Percentiles rank a stretch among this genome's conserved stretches.
phyloP scores from a whole-genome alignment of 2,329 filamentous ascomycete genomes.

The Phoma sp. region DNA sequence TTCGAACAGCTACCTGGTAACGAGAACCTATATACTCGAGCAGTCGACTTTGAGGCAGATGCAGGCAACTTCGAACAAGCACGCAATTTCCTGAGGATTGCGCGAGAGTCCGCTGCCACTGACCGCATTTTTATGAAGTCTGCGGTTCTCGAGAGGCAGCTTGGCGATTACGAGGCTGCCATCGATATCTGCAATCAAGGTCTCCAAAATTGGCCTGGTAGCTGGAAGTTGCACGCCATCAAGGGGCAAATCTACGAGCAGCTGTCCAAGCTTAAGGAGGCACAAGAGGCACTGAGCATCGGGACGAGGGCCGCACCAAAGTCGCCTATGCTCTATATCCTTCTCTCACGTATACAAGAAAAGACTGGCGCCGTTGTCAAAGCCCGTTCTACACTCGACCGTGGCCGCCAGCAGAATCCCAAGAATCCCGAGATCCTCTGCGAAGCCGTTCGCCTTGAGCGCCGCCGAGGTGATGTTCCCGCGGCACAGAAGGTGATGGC shows the following conservation, averaged over 20 bases:
- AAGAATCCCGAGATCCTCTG: constrained; percentile 86
- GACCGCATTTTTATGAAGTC: constrained; percentile 98
- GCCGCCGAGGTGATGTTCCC: constrained; percentile 78
- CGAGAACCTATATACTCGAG: constrained; percentile 96
- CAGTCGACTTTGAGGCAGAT: constrained; percentile 94
- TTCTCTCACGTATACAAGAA: constrained; percentile 89
- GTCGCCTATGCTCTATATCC: constrained; percentile 86
- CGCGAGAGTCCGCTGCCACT: constrained; percentile 86
- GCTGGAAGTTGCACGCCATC: constrained; percentile 95
- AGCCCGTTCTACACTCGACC: constrained; percentile 90
- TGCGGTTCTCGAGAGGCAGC: constrained; percentile 87
- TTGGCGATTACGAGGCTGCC: constrained; percentile 78
- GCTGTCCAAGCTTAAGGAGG: constrained; percentile 78
- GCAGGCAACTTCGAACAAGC: constrained; percentile 83
- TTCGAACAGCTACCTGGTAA: constrained; percentile 97
- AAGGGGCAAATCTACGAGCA: constrained; percentile 97
- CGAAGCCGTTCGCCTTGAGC: constrained; percentile 91
- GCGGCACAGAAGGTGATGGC: constrained; percentile 95
- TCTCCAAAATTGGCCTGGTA: constrained; percentile 81
- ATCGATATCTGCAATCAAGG: constrained; percentile 87
- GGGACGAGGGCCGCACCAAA: constrained; percentile 86
- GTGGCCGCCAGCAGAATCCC: constrained; percentile 84
- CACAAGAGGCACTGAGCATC: constrained; percentile 85
- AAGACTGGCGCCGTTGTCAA: constrained; percentile 83
- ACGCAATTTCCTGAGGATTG: constrained; percentile 78